phyloP scores from a whole-genome alignment of 352 stramenopile genomes.

The Globisporangium camurandrum region DNA sequence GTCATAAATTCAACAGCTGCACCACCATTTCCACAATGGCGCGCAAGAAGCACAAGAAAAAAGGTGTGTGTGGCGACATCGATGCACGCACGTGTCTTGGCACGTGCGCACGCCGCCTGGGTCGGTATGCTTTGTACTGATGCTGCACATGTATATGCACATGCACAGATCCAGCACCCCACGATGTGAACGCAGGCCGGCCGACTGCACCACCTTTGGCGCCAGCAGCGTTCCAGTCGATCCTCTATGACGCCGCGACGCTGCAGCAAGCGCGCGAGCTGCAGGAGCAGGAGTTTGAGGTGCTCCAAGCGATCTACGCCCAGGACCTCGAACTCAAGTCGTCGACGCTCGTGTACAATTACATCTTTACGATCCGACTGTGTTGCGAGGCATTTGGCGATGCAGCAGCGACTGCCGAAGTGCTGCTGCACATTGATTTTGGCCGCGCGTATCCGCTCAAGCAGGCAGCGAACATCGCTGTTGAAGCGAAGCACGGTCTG shows the following conservation, averaged over 20 bases:
- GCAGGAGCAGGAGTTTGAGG: constrained; percentile 75
- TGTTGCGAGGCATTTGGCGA: constrained; percentile 32
- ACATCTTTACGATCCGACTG: constrained; percentile 81
- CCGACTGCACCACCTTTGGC: neutral
- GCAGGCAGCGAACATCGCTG: constrained; percentile 53
- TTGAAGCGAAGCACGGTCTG: constrained; percentile 63
- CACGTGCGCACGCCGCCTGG: neutral
- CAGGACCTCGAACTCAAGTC: constrained; percentile 57
- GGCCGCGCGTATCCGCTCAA: constrained; percentile 56
- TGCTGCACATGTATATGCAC: neutral
- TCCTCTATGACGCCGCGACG: constrained; percentile 28
- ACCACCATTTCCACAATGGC: constrained; percentile 33
- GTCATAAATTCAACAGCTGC: no score
- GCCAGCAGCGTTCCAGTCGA: constrained; percentile 12
- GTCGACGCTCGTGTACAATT: constrained; percentile 68
- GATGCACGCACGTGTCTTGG: neutral
- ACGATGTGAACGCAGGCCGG: neutral
- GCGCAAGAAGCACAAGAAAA: constrained; percentile 79
- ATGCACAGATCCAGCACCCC: neutral
- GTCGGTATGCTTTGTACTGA: neutral
- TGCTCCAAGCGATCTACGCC: constrained; percentile 79
- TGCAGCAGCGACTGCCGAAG: constrained; percentile 39
- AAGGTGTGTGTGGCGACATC: constrained; percentile 2
- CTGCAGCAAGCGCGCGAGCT: constrained; percentile 48
- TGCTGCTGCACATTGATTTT: constrained; percentile 72